phyloP scores from a whole-genome alignment of 345 rosid species.

The Citrus glauca region DNA sequence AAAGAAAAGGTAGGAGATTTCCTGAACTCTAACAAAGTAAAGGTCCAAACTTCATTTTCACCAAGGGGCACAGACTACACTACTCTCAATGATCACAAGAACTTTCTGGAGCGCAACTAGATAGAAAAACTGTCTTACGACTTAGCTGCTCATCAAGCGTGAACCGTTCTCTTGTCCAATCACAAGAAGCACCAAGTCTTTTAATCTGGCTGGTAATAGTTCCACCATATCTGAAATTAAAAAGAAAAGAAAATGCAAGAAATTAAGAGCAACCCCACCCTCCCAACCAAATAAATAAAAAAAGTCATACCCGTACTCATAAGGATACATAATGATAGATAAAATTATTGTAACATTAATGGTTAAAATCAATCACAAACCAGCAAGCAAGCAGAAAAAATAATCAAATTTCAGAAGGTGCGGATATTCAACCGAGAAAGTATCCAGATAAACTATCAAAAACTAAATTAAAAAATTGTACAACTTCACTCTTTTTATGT shows the following conservation, averaged over 20 bases:
- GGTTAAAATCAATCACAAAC: not conserved
- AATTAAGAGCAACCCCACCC: not conserved
- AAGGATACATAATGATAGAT: not conserved
- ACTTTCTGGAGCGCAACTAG: constrained; percentile 13
- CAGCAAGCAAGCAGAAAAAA: not conserved
- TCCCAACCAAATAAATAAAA: not conserved
- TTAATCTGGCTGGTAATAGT: constrained; percentile 90
- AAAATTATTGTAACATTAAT: not conserved
- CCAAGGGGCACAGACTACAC: not conserved
- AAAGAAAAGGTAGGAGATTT: not conserved
- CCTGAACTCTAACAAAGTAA: not conserved
- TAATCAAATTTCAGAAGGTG: not conserved
- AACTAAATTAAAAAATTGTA: not conserved
- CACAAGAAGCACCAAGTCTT: constrained; percentile 98
- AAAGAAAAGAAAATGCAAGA: constrained; percentile 9
- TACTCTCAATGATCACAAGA: not conserved
- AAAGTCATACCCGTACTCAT: not conserved
- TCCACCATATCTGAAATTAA: constrained; percentile 78
- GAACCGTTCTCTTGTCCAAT: constrained; percentile 90
- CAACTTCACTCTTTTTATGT: not conserved
- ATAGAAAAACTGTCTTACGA: constrained; percentile 76
- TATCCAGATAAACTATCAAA: not conserved
- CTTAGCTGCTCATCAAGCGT: constrained; percentile 97
- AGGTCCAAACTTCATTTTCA: not conserved
- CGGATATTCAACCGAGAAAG: not conserved